Evolutionary conservation across 1,284 basidiomycete species (phyloP).

Genomic region (Porogramme epimiltina): DNA sequence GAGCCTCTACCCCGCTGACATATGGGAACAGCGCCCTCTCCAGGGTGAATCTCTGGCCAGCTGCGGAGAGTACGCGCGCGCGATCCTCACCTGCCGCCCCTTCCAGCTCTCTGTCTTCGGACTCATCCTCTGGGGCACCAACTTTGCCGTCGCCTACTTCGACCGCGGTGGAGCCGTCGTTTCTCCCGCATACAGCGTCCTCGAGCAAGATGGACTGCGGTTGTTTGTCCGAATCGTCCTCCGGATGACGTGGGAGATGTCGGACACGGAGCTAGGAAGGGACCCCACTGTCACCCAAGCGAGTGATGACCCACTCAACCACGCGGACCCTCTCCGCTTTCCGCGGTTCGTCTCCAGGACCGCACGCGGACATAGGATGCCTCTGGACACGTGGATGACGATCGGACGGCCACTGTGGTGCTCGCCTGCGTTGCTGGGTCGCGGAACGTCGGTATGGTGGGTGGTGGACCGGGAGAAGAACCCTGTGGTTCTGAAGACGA

Average conservation of each 20-base stretch:
- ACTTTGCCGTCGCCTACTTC: background rate
- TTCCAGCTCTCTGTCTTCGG: conserved; percentile 1
- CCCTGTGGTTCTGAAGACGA: too few relatives aligned
- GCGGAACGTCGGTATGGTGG: too few relatives aligned
- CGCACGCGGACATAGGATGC: too few relatives aligned
- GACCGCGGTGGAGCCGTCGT: background rate
- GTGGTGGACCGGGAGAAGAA: too few relatives aligned
- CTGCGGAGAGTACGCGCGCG: background rate
- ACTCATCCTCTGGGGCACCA: background rate
- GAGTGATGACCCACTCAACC: too few relatives aligned
- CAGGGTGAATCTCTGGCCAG: background rate
- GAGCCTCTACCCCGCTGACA: too few relatives aligned
- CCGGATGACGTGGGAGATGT: background rate
- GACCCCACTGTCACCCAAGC: background rate
- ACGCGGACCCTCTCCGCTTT: too few relatives aligned
- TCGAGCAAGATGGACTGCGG: background rate
- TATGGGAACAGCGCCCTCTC: too few relatives aligned
- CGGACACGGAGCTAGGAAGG: background rate
- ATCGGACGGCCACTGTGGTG: background rate
- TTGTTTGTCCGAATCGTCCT: background rate
- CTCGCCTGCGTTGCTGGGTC: too few relatives aligned
- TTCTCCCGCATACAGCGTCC: background rate
- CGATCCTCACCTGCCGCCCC: background rate
- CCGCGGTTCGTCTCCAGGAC: too few relatives aligned
- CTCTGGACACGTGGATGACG: too few relatives aligned